Base-by-base conservation (phyloP, 306 rosid species). In the Vigna trinervia region DNA sequence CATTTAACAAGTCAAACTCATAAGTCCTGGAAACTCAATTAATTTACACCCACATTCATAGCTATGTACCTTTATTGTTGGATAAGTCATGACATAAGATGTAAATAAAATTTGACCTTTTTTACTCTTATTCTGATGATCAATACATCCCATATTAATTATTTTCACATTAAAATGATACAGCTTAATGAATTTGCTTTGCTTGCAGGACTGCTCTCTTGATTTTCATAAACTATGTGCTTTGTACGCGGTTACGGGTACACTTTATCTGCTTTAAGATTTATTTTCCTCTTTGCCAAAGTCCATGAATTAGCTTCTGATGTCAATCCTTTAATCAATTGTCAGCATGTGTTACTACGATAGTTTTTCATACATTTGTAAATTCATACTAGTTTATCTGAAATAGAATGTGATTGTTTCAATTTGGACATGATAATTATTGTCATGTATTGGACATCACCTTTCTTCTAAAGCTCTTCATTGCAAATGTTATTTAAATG, bases 231-330 rank as follows among this genome's bases (percentile, higher is more conserved):
- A 80, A 51, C 81, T 93, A 9, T 90, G 91, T 78, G 96, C 94
- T 58, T 88, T 90, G 32, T 93, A 93, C 59, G 93, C 93, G 75
- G 88, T 90, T 36, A 93, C 98, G 0, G 98, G 98, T 93, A 93
- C 80, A 64, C 17, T 66, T 79, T 78, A 30, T 74, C 62, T 30
- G 73, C 56, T 51, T 71, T 66, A 13, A 22, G 60, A 15, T 53
- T 59, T 74, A 19, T 39, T 60, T 53, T 52, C 32, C 6, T 61
- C 41, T 30, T 23, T 76, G 47, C 28, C 30, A 14, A 47, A 30
- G 17, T 59, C 80, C 65, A 39, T 23, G 58, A 50, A 65, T 60
- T 71, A 58, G 48, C 39, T 68, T 58, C 3, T 51, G 38, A 48
- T 52, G 36, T 71, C 54, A 75, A 61, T 0, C 58, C 50, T 26